Conservation (phyloP, 2,329 filamentous ascomycete genomes). For the Colletotrichum euphorbiae region DNA sequence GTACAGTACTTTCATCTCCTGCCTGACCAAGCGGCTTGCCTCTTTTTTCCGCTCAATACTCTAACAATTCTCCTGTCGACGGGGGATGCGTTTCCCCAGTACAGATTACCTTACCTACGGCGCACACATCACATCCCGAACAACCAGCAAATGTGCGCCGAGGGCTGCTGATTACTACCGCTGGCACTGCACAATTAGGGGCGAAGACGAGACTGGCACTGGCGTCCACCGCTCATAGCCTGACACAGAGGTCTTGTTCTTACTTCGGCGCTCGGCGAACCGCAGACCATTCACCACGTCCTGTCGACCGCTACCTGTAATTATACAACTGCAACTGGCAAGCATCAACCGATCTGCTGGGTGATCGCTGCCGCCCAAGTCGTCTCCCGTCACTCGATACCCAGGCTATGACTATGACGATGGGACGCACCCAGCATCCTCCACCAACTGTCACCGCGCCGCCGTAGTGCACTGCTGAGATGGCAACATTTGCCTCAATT, state of each 20-base stretch:
- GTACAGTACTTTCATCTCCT: neutral
- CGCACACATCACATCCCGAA: too few relatives aligned
- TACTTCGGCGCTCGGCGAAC: conserved; percentile 31
- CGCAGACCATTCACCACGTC: conserved; percentile 1
- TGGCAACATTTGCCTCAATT: conserved; percentile 27
- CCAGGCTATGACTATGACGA: conserved; percentile 28
- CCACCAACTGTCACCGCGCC: conserved; percentile 31
- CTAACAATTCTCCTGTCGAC: conserved; percentile 3
- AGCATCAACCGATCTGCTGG: conserved; percentile 39
- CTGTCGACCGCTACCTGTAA: conserved; percentile 16
- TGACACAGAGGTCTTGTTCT: too few relatives aligned
- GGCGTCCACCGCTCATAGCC: neutral
- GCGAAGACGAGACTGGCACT: too few relatives aligned
- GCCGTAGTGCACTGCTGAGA: conserved; percentile 13
- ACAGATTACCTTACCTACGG: neutral
- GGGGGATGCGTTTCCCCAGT: conserved; percentile 1
- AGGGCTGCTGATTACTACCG: too few relatives aligned
- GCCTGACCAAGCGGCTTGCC: conserved; percentile 27
- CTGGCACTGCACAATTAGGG: too few relatives aligned
- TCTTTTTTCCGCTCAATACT: neutral
- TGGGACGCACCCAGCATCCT: conserved; percentile 21
- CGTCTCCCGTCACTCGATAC: conserved; percentile 9
- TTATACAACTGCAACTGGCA: conserved; percentile 28
- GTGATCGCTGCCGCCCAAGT: conserved; percentile 33
- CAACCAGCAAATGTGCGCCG: too few relatives aligned